A percentile compares a stretch with the other conserved stretches of the same genome.
phyloP scores from a whole-genome alignment of 768 basidiomycete genomes.

The Calocybe indica region DNA sequence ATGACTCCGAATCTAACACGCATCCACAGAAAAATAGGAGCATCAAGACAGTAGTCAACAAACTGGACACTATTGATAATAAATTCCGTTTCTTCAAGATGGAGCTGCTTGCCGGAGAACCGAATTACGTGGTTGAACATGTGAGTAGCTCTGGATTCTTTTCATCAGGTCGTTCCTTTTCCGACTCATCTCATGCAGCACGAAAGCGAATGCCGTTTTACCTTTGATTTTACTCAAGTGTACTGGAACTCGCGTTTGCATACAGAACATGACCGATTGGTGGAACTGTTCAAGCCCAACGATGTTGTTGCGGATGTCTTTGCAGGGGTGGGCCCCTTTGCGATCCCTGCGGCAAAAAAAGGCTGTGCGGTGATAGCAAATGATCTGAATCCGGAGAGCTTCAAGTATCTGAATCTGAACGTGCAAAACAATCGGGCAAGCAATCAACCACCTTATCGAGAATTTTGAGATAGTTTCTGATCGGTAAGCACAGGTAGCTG shows the following conservation, averaged over 20 bases:
- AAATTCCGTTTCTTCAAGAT: constrained; percentile 93
- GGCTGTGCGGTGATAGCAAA: constrained; percentile 89
- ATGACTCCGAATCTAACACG: neutral
- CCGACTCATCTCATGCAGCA: constrained; percentile 37
- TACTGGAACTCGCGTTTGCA: constrained; percentile 98
- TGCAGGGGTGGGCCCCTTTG: constrained; percentile 97
- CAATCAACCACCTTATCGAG: constrained; percentile 1
- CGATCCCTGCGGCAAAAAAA: constrained; percentile 87
- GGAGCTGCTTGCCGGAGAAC: constrained; percentile 92
- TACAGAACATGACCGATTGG: constrained; percentile 85
- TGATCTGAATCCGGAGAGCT: constrained; percentile 89
- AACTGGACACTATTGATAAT: constrained; percentile 78
- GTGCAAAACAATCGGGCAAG: constrained; percentile 71
- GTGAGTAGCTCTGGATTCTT: constrained; percentile 37
- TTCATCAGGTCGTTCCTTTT: neutral
- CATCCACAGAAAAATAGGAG: constrained; percentile 72
- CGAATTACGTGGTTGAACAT: constrained; percentile 80
- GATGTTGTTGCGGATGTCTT: constrained; percentile 92
- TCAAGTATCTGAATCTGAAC: constrained; percentile 71
- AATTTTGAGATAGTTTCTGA: constrained; percentile 6
- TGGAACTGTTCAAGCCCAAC: constrained; percentile 61
- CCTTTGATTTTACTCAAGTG: constrained; percentile 90
- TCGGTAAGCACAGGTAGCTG: constrained; percentile 46
- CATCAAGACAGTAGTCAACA: constrained; percentile 91
- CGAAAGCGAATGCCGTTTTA: constrained; percentile 83